Percentiles rank a stretch among this genome's conserved stretches.
Evolutionary conservation across 2,329 filamentous ascomycete species (phyloP).

Genomic region (Juglanconis sp.): DNA sequence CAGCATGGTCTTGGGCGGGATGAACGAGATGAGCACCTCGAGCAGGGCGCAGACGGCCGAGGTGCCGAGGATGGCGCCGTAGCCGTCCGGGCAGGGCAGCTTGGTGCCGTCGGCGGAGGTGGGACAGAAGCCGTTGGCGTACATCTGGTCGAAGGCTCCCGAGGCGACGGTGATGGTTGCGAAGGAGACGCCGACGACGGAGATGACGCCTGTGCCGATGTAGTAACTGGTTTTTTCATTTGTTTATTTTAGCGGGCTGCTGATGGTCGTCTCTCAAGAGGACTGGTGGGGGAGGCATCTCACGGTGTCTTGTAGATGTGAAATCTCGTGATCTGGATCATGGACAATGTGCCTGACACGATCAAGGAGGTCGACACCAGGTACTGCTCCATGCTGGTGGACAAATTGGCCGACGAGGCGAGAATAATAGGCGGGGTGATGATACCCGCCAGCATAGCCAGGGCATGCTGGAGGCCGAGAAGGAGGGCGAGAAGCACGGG

Average conservation of each 20-base stretch:
- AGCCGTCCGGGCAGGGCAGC: slow-evolving; percentile 72
- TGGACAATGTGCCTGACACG: slow-evolving; percentile 71
- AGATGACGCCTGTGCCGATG: slow-evolving; percentile 75
- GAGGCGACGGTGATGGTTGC: slow-evolving; percentile 71
- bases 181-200: slow-evolving; percentile 77
- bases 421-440: slow-evolving; percentile 79
- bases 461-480: slow-evolving; percentile 74
- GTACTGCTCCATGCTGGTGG: slow-evolving; percentile 63
- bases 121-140: slow-evolving; percentile 66
- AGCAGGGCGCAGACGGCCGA: slow-evolving; percentile 62
- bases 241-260: neutral
- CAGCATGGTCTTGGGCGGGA: slow-evolving; percentile 65
- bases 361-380: slow-evolving; percentile 77
- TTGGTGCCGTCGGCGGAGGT: slow-evolving; percentile 58
- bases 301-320: slow-evolving; percentile 65
- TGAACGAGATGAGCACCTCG: slow-evolving; percentile 72
- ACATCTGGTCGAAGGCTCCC: slow-evolving; percentile 74
- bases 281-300: slow-evolving; percentile 23
- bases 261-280: neutral
- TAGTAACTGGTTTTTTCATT: slow-evolving; percentile 53
- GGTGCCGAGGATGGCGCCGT: slow-evolving; percentile 73
- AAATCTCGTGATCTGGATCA: slow-evolving; percentile 75
- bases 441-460: slow-evolving; percentile 73
- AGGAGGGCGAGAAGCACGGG: slow-evolving; percentile 71
- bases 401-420: slow-evolving; percentile 60